A percentile compares a stretch with the other conserved stretches of the same genome.
phyloP scores from a whole-genome alignment of 345 rosid species.

The Viola odorata region DNA sequence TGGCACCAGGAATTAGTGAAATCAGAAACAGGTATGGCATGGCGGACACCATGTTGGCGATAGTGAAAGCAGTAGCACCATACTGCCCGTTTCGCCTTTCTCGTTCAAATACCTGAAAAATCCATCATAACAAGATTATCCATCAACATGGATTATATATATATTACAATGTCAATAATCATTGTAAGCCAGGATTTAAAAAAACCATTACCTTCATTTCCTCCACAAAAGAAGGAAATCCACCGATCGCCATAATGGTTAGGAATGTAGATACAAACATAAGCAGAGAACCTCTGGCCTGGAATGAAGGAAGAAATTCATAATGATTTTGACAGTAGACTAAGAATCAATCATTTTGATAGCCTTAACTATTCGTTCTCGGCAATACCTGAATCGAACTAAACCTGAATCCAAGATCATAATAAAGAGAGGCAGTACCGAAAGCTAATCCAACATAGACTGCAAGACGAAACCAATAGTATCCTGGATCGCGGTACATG shows the following conservation, averaged over 20 bases:
- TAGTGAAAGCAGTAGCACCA: constrained; percentile 26
- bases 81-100: constrained; percentile 64
- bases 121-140: too few relatives aligned
- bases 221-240: constrained; percentile 58
- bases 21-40: constrained; percentile 32
- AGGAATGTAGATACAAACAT: constrained; percentile 43
- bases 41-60: constrained; percentile 43
- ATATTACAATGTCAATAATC: too few relatives aligned
- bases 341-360: too few relatives aligned
- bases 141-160: too few relatives aligned
- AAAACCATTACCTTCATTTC: constrained; percentile 52
- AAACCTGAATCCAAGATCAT: background rate
- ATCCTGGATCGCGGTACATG: constrained; percentile 62
- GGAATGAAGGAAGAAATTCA: too few relatives aligned
- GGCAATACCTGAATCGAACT: constrained; percentile 28
- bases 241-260: constrained; percentile 48
- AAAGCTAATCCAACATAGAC: constrained; percentile 33
- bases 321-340: too few relatives aligned
- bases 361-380: too few relatives aligned
- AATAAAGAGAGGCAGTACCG: constrained; percentile 11
- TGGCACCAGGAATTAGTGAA: constrained; percentile 42
- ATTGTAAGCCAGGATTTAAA: too few relatives aligned
- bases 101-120: constrained; percentile 39
- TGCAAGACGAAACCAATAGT: constrained; percentile 59
- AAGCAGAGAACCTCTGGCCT: constrained; percentile 44